phyloP scores from a whole-genome alignment of 2,329 filamentous ascomycete genomes.

The Cordyceps militaris region DNA sequence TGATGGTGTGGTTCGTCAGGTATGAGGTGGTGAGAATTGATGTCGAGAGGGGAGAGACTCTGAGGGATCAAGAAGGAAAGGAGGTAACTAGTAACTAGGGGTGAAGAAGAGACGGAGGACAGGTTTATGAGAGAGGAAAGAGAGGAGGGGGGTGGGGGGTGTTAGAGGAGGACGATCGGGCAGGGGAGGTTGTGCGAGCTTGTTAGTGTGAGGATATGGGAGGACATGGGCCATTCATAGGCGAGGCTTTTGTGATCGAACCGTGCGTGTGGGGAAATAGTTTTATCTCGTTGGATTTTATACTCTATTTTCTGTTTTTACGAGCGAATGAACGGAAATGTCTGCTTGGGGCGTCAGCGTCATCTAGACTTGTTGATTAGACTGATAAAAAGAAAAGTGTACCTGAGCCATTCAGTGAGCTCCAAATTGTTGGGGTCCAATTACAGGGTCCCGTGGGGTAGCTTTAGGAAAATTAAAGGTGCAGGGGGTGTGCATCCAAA shows the following conservation, averaged over 20 bases:
- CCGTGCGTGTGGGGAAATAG: constrained; percentile 1
- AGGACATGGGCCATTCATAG: background rate
- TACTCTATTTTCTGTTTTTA: background rate
- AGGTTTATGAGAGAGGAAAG: constrained; percentile 3
- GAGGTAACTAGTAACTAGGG: background rate
- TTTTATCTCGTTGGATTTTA: background rate
- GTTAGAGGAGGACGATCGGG: constrained; percentile 2
- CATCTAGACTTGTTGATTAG: background rate
- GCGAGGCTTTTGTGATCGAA: background rate
- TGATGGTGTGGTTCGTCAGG: constrained; percentile 12
- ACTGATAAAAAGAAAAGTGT: background rate
- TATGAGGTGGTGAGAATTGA: constrained; percentile 5
- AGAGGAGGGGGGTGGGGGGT: constrained; percentile 15
- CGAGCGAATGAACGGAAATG: background rate
- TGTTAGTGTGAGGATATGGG: background rate
- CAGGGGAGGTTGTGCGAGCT: constrained; percentile 2
- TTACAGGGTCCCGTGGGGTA: constrained; percentile 13
- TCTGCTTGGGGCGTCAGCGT: background rate
- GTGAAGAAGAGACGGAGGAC: background rate
- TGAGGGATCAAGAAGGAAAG: background rate
- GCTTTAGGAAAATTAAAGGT: constrained; percentile 5
- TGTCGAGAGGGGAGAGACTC: background rate
- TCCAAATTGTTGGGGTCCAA: constrained; percentile 12
- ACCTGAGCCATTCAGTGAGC: background rate
- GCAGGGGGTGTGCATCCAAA: background rate